phyloP scores from a whole-genome alignment of 2,329 filamentous ascomycete genomes.

The Xylariaceae sp. region DNA sequence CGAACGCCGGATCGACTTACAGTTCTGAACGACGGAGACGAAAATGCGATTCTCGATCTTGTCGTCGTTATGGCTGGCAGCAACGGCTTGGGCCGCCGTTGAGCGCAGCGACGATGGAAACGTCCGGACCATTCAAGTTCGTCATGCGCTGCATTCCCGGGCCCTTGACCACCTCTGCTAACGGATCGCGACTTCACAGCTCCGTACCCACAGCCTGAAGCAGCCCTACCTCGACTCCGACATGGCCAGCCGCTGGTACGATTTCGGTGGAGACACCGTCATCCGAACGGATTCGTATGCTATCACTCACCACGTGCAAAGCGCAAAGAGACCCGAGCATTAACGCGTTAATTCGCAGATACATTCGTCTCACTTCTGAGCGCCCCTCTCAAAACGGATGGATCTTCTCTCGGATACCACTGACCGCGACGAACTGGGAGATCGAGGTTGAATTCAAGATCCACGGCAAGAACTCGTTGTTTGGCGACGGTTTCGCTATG shows the following conservation, averaged over 20 bases:
- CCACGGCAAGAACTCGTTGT: constrained; percentile 79
- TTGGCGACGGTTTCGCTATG: constrained; percentile 94
- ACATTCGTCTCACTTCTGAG: constrained; percentile 88
- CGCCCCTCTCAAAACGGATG: constrained; percentile 85
- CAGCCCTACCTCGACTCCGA: constrained; percentile 97
- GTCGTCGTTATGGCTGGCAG: constrained; percentile 34
- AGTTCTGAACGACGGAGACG: constrained; percentile 17
- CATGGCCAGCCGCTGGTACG: constrained; percentile 97
- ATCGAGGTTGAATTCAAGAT: constrained; percentile 95
- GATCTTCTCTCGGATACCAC: constrained; percentile 87
- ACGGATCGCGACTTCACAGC: constrained; percentile 42
- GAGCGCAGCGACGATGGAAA: constrained; percentile 44
- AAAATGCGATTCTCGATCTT: constrained; percentile 31
- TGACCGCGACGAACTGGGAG: constrained; percentile 99
- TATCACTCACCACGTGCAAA: constrained; percentile 4
- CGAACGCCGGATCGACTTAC: constrained; percentile 5
- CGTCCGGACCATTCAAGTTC: constrained; percentile 61
- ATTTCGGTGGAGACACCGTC: constrained; percentile 94
- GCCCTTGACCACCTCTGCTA: constrained; percentile 5
- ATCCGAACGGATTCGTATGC: constrained; percentile 65
- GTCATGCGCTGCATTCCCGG: constrained; percentile 29
- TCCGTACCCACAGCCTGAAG: constrained; percentile 79
- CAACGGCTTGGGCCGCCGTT: constrained; percentile 36
- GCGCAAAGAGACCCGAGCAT: constrained; percentile 16
- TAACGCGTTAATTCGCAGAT: constrained; percentile 47